phyloP scores from a whole-genome alignment of 108 stramenopile genomes.

The Skeletonema grethae region DNA sequence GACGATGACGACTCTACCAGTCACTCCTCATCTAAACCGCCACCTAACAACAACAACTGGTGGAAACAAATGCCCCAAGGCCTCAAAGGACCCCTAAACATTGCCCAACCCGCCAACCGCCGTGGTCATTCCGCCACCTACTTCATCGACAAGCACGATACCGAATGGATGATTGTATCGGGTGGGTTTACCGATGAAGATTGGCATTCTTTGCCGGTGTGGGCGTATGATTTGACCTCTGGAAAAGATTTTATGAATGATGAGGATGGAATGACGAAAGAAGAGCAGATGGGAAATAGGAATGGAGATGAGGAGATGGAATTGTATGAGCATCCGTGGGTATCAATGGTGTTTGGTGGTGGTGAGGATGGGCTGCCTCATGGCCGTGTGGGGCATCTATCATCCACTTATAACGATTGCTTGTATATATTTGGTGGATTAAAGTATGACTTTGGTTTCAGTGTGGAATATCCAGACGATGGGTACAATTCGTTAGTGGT shows the following conservation, averaged over 20 bases:
- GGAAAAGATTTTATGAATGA: too few relatives aligned
- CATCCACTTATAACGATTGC: slow-evolving; percentile 30
- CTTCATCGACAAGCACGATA: slow-evolving; percentile 7
- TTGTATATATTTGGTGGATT: slow-evolving; percentile 54
- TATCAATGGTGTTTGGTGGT: background rate
- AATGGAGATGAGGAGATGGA: background rate
- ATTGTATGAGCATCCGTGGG: slow-evolving; percentile 7
- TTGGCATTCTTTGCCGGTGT: slow-evolving; percentile 48
- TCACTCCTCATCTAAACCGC: background rate
- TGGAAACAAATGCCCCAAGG: background rate
- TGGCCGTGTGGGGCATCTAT: slow-evolving; percentile 47
- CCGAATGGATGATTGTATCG: slow-evolving; percentile 46
- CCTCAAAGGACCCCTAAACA: background rate
- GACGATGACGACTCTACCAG: background rate
- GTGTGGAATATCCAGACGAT: slow-evolving; percentile 13
- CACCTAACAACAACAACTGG: background rate
- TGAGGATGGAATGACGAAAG: too few relatives aligned
- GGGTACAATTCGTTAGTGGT: slow-evolving; percentile 26
- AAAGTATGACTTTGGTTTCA: slow-evolving; percentile 31
- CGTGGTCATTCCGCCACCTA: slow-evolving; percentile 24
- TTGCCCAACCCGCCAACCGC: slow-evolving; percentile 17
- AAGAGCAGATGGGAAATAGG: too few relatives aligned
- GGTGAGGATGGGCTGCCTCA: slow-evolving; percentile 4
- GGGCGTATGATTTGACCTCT: slow-evolving; percentile 43
- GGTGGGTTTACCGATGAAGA: slow-evolving; percentile 55